Base-by-base conservation (phyloP, 176 grass and related monocot genomes). In the Triticum urartu region DNA sequence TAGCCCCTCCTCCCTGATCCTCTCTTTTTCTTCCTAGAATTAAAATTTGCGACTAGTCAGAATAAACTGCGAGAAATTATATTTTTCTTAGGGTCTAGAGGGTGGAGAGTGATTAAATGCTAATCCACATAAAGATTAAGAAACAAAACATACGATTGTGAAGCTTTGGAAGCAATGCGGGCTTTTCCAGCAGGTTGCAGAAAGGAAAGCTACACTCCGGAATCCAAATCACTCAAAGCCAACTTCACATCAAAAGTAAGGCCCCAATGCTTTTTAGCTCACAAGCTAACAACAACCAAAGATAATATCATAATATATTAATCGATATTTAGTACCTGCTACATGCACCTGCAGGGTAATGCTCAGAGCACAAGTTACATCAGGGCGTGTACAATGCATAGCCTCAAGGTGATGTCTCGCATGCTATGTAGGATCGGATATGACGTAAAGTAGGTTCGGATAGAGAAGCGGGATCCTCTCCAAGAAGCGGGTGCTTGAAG, bases 221-320 rank as follows among this genome's bases (percentile, higher is more conserved):
- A 58, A 48, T 80, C 35, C 35, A 80, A 24, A 67, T 50, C 61
- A 84, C 61, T 60, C 63, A 36, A 91, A 50, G 54, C 14, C 61
- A 85, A 50, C 63, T 77, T 84, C 30, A 64, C 18, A 71, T 77
- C 18, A 70, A 34, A 88, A 87, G 89, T 56, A 81, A 81, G 85
- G 86, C 39, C 39, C 18, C 9, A 61, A 81, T 36, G 32, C 32
- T 20, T 68, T 68, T 36, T 36, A 34, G 7, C 66, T 68, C 66
- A 68, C 21, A 79, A 61, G 33, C 33, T 79, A 62, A 39, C 76
- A 62, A 11, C 61, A 26, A 14, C 20, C 7, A 21, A 59, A 59
- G 54, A 59, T 21, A 59, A 59, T 59, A 59, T 59, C 22, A 59
- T 40, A 38, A 72, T 42, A 13, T 24, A 62, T 32, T 60, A 70